Evolutionary conservation across 768 basidiomycete genomes (phyloP), one percentile per base, ranked within the genome.

Genomic region (Boletus barrowsii): DNA sequence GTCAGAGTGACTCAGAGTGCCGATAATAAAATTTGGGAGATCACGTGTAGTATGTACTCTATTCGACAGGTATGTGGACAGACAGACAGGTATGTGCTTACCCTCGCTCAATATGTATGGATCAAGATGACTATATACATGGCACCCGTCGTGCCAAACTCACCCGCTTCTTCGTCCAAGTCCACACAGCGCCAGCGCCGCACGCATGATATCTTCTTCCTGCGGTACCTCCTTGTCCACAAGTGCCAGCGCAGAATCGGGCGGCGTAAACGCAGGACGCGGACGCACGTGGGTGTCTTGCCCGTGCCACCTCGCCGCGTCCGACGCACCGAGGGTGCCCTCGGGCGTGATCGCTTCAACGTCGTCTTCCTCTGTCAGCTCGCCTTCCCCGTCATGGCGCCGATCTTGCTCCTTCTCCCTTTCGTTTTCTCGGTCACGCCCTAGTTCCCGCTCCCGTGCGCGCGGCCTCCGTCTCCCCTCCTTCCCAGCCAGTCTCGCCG

Each of bases 201-300:
- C 87, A 56, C 79, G 80, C 82, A 88, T 84, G 70, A 82, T 81
- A 52, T 86, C 86, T 33, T 85, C 81, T 65, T 87, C 83, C 42
- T 79, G 76, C 63, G 55, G 57, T 8, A 8, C 53, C 22, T 55
- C 56, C 55, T 69, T 63, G 24, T 37, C 35, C 8, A 8, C 37
- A 29, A 44, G 29, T 42, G 8, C 29, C 3, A 24, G 36, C 47
- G 29, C 42, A 17, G 47, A 9, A 11, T 6, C 18, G 1, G 50
- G 18, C 2, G 43, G 20, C 9, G 14, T 14, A 4, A 54, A 43
- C 26, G 8, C 17, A 7, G 52, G 52, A 46, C 49, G 43, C 32
- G 48, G 29, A 17, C 20, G 50, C 20, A 49, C 10, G 2, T 18
- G 48, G 0, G n/a, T 40, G 10, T 39, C 42, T 48, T 37, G 62